Evolutionary conservation across 176 grass and related monocot genomes (phyloP).

Genomic region (Neostapfia colusana): DNA sequence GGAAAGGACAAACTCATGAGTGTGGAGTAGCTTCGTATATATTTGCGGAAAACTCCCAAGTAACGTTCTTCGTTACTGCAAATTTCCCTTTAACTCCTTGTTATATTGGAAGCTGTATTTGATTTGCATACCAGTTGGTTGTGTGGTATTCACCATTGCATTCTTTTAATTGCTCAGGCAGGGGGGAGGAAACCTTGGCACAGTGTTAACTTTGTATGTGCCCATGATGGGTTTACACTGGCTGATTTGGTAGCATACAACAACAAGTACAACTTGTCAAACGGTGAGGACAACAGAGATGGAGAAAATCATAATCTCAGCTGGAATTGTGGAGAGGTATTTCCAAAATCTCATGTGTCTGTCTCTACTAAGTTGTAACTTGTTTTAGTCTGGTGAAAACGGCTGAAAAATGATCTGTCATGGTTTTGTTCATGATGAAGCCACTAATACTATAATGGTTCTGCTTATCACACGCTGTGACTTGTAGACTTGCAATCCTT

Average conservation of each 20-base stretch:
- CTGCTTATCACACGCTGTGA: background rate
- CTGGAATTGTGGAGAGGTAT: slow-evolving; percentile 97
- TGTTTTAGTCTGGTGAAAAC: slow-evolving; percentile 35
- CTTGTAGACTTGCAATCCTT: background rate
- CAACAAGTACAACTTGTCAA: slow-evolving; percentile 82
- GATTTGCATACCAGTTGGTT: background rate
- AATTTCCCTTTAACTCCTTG: background rate
- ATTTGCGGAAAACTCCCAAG: background rate
- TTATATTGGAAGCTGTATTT: background rate
- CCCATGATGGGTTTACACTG: slow-evolving; percentile 95
- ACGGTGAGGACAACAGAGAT: slow-evolving; percentile 88
- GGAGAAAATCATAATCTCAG: slow-evolving; percentile 98
- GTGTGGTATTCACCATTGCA: slow-evolving; percentile 14
- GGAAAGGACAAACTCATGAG: background rate
- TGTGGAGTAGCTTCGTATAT: background rate
- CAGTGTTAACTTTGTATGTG: slow-evolving; percentile 96
- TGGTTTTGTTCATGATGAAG: slow-evolving; percentile 21
- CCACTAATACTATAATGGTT: background rate
- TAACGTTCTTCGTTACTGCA: background rate
- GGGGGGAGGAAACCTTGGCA: slow-evolving; percentile 96
- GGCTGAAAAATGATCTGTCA: slow-evolving; percentile 23
- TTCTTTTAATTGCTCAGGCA: slow-evolving; percentile 50
- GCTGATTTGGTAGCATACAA: slow-evolving; percentile 95
- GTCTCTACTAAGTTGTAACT: background rate
- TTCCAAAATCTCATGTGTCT: slow-evolving; percentile 10